Percentiles rank a stretch among this genome's conserved stretches.
Conservation (phyloP, 148 eudicot species). For the Linanthus parryae region DNA sequence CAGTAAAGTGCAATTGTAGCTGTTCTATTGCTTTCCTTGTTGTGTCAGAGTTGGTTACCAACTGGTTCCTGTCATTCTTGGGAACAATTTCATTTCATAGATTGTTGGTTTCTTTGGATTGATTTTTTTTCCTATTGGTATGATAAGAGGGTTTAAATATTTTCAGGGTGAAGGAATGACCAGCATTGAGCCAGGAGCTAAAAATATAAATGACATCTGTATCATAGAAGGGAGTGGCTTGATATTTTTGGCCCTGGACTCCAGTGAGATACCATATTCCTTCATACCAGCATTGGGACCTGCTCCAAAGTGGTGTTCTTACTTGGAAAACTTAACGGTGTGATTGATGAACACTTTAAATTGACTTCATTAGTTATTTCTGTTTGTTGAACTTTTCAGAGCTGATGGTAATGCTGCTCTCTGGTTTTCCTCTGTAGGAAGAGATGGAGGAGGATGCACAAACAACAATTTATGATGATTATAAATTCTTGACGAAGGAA, state of each 20-base stretch:
- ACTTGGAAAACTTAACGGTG: conserved; percentile 79
- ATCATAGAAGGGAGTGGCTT: conserved; percentile 72
- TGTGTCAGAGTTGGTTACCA: too few relatives aligned
- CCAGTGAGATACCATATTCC: conserved; percentile 78
- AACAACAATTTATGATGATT: conserved; percentile 88
- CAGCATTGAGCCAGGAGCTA: conserved; percentile 89
- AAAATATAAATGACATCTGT: conserved; percentile 81
- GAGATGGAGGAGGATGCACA: conserved; percentile 84
- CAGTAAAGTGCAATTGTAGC: too few relatives aligned
- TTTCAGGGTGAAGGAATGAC: conserved; percentile 95
- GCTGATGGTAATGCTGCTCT: conserved; percentile 9
- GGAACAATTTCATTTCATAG: too few relatives aligned
- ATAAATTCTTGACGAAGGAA: conserved; percentile 77
- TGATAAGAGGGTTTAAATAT: neutral
- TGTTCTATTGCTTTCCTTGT: too few relatives aligned
- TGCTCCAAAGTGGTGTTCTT: conserved; percentile 97
- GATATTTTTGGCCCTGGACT: conserved; percentile 76
- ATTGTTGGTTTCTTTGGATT: neutral
- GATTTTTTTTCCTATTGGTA: neutral
- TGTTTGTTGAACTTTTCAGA: too few relatives aligned
- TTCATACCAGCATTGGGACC: conserved; percentile 93
- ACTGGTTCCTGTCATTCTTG: too few relatives aligned
- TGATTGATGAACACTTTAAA: too few relatives aligned
- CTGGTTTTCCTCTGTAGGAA: conserved; percentile 44
- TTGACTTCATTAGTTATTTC: too few relatives aligned